Percentiles rank a stretch among this genome's conserved stretches.
phyloP scores from a whole-genome alignment of 2,329 filamentous ascomycete genomes.

The Cladosporium sp. region DNA sequence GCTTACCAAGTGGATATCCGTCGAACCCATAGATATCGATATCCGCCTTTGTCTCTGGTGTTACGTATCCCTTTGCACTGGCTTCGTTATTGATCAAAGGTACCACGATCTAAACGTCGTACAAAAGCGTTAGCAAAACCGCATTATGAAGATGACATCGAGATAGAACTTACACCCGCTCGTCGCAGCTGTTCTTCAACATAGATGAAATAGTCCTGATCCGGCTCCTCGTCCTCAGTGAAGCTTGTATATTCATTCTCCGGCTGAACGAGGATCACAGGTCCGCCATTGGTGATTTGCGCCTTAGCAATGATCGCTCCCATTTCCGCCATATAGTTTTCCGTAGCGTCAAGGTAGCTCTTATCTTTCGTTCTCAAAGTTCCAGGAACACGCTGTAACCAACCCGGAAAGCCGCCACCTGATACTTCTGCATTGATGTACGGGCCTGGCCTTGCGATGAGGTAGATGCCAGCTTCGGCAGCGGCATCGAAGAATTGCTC shows the following conservation, averaged over 20 bases:
- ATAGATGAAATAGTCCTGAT: slow-evolving; percentile 64
- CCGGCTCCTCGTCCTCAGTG: slow-evolving; percentile 52
- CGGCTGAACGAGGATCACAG: slow-evolving; percentile 71
- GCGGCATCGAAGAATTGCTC: slow-evolving; percentile 75
- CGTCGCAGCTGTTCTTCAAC: slow-evolving; percentile 63
- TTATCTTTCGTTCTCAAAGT: slow-evolving; percentile 58
- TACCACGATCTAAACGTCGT: slow-evolving; percentile 6
- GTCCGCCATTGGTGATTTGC: slow-evolving; percentile 79
- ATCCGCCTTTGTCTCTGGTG: slow-evolving; percentile 53
- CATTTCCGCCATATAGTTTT: slow-evolving; percentile 61
- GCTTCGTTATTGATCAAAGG: slow-evolving; percentile 67
- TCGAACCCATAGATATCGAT: slow-evolving; percentile 63
- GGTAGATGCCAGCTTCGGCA: slow-evolving; percentile 66
- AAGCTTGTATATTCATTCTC: slow-evolving; percentile 70
- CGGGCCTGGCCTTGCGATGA: slow-evolving; percentile 52
- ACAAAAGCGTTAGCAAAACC: not conserved
- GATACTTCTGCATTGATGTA: slow-evolving; percentile 72
- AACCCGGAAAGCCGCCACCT: slow-evolving; percentile 76
- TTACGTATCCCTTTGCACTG: slow-evolving; percentile 54
- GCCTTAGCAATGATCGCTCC: slow-evolving; percentile 63
- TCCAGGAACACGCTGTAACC: slow-evolving; percentile 66
- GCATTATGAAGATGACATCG: slow-evolving; percentile 59
- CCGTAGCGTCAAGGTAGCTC: slow-evolving; percentile 61
- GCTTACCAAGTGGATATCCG: slow-evolving; percentile 51
- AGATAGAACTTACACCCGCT: no score